Base-by-base conservation (phyloP, 2,329 filamentous ascomycete genomes). In the Fusarium sp. region DNA sequence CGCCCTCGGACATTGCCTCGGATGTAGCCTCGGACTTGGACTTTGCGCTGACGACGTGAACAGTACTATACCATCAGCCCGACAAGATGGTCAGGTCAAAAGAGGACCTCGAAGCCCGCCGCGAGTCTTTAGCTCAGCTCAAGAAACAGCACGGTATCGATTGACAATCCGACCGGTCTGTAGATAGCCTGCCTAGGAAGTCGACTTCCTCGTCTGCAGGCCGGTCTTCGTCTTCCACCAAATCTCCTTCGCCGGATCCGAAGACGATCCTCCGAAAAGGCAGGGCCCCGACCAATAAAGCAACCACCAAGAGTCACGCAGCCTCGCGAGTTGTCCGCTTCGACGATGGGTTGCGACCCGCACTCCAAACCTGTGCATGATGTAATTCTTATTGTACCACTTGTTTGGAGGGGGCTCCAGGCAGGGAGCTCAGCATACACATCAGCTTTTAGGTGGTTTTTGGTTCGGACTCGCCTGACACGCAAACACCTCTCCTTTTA, bases 81-180 rank as follows among this genome's bases (percentile, higher is more conserved):
- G 89, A 91, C 80, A 91, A 91, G 88, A 91, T 90, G 85, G 83
- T 90, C 82, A 94, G 93, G 85, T 94, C 94, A 88, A 96, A 94
- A 92, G 94, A 97, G 86, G 95, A 98, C 86, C 90, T 98, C 81
- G 94, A 96, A 81, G 92, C 95, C 80, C 94, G 97, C 87, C 94
- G 97, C 86, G 94, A 97, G 85, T 97, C 96, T 89, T 92, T 99
- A 94, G 96, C 97, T 91, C 94, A 95, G 88, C 92, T 98, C 87
- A 99, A 99, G 89, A 91, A 93, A 83, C 94, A 98, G 86, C 95
- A 99, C 86, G 96, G 95, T 84, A 98, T 98, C 90, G 96, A 98
- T 92, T 99, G 95, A 96, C 91, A 91, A 90, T 90, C 88, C 88
- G 91, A 92, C 91, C 91, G 90, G 90, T 86, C 90, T 90, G 87